A percentile compares a stretch with the other conserved stretches of the same genome.
phyloP scores from a whole-genome alignment of 116 monocot species.

The Dioscorea cayenensis region DNA sequence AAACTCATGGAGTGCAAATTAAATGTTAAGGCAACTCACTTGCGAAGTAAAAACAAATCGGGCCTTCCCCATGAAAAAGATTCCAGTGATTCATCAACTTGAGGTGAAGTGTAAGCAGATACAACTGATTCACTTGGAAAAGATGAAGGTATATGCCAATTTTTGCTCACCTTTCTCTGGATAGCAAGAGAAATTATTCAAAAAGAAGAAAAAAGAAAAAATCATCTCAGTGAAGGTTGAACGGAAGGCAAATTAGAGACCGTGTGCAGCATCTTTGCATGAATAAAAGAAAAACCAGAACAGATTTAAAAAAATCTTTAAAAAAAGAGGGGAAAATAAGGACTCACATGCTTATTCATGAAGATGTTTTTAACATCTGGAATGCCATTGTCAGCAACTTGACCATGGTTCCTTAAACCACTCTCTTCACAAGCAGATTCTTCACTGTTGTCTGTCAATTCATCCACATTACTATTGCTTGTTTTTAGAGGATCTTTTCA shows the following conservation, averaged over 20 bases:
- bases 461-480: slow-evolving; percentile 18
- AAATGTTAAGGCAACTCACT: slow-evolving; percentile 36
- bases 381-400: slow-evolving; percentile 18
- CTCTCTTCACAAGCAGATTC: slow-evolving; percentile 13
- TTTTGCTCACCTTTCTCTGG: slow-evolving; percentile 98
- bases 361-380: slow-evolving; percentile 46
- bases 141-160: slow-evolving; percentile 87
- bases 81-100: slow-evolving; percentile 87
- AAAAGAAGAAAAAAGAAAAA: too few relatives aligned
- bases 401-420: slow-evolving; percentile 12
- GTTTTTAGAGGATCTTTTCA: slow-evolving; percentile 28
- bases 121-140: slow-evolving; percentile 82
- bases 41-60: slow-evolving; percentile 66
- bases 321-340: not conserved
- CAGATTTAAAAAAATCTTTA: slow-evolving; percentile 6
- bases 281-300: slow-evolving; percentile 2
- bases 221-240: too few relatives aligned
- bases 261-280: too few relatives aligned
- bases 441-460: slow-evolving; percentile 5
- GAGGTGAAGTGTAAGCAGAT: slow-evolving; percentile 70
- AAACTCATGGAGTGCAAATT: not conserved
- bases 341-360: slow-evolving; percentile 72
- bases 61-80: slow-evolving; percentile 95
- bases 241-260: too few relatives aligned
- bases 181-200: slow-evolving; percentile 9